Percentiles rank a stretch among this genome's conserved stretches.
Conservation (phyloP, 1,284 basidiomycete genomes). For the Trametes sp. region DNA sequence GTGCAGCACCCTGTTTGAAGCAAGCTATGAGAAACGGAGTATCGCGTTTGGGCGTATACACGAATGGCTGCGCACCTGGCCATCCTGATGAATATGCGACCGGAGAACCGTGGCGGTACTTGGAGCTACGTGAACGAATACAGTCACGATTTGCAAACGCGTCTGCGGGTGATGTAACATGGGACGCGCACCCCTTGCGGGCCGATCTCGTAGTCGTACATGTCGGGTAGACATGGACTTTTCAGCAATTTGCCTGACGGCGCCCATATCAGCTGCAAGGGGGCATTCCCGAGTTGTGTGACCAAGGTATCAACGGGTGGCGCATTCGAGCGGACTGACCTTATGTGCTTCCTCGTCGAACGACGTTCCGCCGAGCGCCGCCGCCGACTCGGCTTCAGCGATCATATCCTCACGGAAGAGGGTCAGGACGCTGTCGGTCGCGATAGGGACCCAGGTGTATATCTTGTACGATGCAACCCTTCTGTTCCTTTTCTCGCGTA, state of each 20-base stretch:
- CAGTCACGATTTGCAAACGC: too few species aligned
- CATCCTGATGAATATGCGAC: conserved; percentile 9
- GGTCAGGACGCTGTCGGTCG: conserved; percentile 14
- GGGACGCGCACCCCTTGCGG: conserved; percentile 34
- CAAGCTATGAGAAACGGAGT: background rate
- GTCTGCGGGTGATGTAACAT: too few species aligned
- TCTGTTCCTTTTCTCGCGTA: background rate
- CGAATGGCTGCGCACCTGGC: conserved; percentile 5
- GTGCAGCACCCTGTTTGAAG: conserved; percentile 8
- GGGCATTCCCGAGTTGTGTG: too few species aligned
- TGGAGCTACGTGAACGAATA: background rate
- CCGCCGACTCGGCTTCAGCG: conserved; percentile 13
- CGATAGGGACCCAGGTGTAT: conserved; percentile 24
- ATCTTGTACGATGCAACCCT: conserved; percentile 9
- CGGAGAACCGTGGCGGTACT: background rate
- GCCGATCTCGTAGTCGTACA: conserved; percentile 32
- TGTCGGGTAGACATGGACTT: conserved; percentile 28
- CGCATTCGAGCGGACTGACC: conserved; percentile 7
- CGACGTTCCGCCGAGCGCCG: background rate
- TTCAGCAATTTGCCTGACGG: conserved; percentile 9
- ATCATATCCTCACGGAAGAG: conserved; percentile 14
- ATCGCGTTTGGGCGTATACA: too few species aligned
- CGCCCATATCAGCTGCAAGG: conserved; percentile 6
- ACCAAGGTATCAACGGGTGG: background rate
- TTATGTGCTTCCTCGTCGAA: conserved; percentile 26